Base-by-base conservation (phyloP, 2,329 filamentous ascomycete species). In the Kalaharituber pfeilii region DNA sequence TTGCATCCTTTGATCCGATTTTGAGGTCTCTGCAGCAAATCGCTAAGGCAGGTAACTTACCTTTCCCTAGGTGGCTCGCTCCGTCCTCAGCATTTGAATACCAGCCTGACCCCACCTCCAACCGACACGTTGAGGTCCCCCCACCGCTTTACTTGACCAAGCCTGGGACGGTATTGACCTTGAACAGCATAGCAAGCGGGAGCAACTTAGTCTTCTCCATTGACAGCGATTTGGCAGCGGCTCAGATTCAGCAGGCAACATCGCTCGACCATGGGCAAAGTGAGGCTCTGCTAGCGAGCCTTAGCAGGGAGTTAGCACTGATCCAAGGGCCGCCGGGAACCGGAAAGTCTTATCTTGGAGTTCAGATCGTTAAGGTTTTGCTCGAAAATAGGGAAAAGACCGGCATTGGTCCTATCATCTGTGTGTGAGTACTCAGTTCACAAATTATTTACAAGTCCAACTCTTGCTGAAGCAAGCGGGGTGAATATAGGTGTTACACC, bases 11-110 rank as follows among this genome's bases (percentile, higher is more conserved):
- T 22, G 78, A 84, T 53, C 82, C 82, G 0, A 72, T 86, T 1
- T 64, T 86, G 3, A 66, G 73, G 49, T 72, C 75, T 1, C 67
- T 86, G 1, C 74, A 83, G 62, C 66, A 69, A 0, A 76, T 78
- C n/a, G n/a, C 18, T 22, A 26, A 49, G 22, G 24, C 15, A 5
- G 44, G 44, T 13, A 49, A 6, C 5, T 28, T 30, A 24, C 47
- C 26, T n/a, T 28, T 28, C 44, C 55, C 8, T 25, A 49, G 2
- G 47, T 53, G 20, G 36, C 52, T 15, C 52, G 53, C 33, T 39
- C 33, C 33, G 20, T 39, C 33, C 4, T 18, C 33, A 39, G 20
- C 33, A 39, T 18, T 39, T 4, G 20, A 13, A 13, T 1, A 42
- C 53, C 1, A 49, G 56, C 18, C 24, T 42, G 8, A 47, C 57